A percentile compares a stretch with the other conserved stretches of the same genome.
Conservation (phyloP, 192 early-diverging fungal species). For the Geranomyces michiganensis region DNA sequence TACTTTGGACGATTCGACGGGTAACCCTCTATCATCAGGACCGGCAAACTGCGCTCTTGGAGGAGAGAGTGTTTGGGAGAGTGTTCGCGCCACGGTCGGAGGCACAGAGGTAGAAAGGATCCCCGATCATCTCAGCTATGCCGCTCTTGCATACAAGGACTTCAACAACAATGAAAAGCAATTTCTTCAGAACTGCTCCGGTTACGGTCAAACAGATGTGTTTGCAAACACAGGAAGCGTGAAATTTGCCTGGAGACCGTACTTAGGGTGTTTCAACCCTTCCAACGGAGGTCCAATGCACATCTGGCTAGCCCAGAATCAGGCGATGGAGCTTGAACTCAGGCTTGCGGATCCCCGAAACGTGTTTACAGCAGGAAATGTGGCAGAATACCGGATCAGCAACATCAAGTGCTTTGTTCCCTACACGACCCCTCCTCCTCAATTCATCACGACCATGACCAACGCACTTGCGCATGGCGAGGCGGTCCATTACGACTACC, state of each 20-base stretch:
- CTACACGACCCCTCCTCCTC: slow-evolving; percentile 14
- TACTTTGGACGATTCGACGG: neutral
- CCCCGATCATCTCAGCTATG: slow-evolving; percentile 5
- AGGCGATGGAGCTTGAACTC: slow-evolving; percentile 13
- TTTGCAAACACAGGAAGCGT: slow-evolving; percentile 2
- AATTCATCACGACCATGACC: neutral
- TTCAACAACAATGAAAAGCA: slow-evolving; percentile 10
- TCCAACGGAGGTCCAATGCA: slow-evolving; percentile 4
- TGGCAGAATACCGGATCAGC: slow-evolving; percentile 9
- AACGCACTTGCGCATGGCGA: slow-evolving; percentile 14
- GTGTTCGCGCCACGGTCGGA: neutral
- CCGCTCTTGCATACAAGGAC: slow-evolving; percentile 7
- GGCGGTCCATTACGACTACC: slow-evolving; percentile 21
- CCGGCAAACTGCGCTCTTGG: slow-evolving; percentile 16
- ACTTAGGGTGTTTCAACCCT: slow-evolving; percentile 13
- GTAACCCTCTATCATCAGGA: neutral
- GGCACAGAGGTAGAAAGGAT: neutral
- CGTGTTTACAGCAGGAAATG: slow-evolving; percentile 2
- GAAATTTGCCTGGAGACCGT: neutral
- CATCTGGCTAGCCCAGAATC: slow-evolving; percentile 23
- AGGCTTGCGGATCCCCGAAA: slow-evolving; percentile 12
- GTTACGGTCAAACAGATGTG: slow-evolving; percentile 19
- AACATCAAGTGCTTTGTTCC: slow-evolving; percentile 19
- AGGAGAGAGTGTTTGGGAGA: slow-evolving; percentile 3
- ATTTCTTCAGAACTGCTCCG: slow-evolving; percentile 5